phyloP scores from a whole-genome alignment of 768 basidiomycete genomes.

The Collybiopsis luxurians region DNA sequence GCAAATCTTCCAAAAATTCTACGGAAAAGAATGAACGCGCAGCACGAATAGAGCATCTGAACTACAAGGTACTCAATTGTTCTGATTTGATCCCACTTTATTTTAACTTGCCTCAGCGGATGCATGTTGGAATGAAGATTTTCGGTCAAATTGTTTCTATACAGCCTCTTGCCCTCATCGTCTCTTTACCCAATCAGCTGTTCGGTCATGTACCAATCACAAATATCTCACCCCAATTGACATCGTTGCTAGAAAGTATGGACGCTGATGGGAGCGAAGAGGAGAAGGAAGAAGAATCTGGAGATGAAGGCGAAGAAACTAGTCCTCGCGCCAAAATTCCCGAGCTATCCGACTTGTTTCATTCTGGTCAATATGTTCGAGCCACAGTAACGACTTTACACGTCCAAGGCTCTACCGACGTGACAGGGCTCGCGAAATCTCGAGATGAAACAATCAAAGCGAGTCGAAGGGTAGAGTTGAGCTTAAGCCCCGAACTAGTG shows the following conservation, averaged over 20 bases:
- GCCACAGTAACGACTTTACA: constrained; percentile 71
- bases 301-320: constrained; percentile 49
- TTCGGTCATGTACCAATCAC: constrained; percentile 94
- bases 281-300: constrained; percentile 41
- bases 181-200: constrained; percentile 96
- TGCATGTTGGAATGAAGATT: constrained; percentile 81
- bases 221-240: constrained; percentile 80
- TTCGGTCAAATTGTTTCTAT: constrained; percentile 85
- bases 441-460: constrained; percentile 66
- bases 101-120: constrained; percentile 48
- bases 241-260: constrained; percentile 62
- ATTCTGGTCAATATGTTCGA: constrained; percentile 82
- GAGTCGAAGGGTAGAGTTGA: constrained; percentile 81
- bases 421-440: constrained; percentile 53
- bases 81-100: not conserved
- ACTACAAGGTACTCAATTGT: constrained; percentile 71
- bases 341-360: constrained; percentile 73
- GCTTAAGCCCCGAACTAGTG: constrained; percentile 78
- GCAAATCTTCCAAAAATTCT: constrained; percentile 25
- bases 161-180: constrained; percentile 83
- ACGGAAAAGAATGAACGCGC: constrained; percentile 46
- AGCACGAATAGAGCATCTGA: constrained; percentile 85
- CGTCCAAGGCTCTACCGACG: constrained; percentile 61
- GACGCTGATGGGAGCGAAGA: constrained; percentile 52
- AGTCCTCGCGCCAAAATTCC: constrained; percentile 44